These are phyloP conservation scores for Scedosporium boydii DNA, from an alignment of 2,329 filamentous ascomycete species.

Conservation along the genomic window DNA sequence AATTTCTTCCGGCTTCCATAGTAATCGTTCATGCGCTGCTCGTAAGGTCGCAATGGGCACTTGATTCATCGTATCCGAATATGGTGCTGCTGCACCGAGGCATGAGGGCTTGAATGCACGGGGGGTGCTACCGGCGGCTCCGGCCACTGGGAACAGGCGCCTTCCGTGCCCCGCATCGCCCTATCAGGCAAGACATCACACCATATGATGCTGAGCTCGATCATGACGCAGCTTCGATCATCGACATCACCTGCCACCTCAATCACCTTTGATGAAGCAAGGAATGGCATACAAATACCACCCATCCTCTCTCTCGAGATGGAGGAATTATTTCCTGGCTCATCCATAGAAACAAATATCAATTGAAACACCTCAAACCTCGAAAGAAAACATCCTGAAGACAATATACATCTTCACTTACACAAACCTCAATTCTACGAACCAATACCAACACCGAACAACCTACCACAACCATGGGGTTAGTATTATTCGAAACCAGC, in stretches of 20 bases:
- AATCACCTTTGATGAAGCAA: not conserved
- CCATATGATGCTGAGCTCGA: too few relatives aligned
- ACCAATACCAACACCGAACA: slow-evolving; percentile 1
- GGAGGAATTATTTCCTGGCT: not conserved
- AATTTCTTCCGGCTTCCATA: not conserved
- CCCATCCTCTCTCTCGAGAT: not conserved
- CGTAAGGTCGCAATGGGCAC: not conserved
- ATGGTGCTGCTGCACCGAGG: not conserved
- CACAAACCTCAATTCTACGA: not conserved
- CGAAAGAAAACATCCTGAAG: not conserved
- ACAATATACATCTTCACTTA: not conserved
- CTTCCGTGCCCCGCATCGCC: not conserved
- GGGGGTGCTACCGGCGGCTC: not conserved
- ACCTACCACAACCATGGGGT: slow-evolving; percentile 1
- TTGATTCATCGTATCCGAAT: not conserved
- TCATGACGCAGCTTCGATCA: not conserved
- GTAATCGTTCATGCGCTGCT: not conserved
- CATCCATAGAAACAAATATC: not conserved
- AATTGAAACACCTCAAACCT: not conserved
- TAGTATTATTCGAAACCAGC: slow-evolving; percentile 18
- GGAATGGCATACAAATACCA: not conserved
- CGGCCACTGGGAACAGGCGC: not conserved
- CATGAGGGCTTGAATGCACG: not conserved
- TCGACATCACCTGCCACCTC: not conserved
- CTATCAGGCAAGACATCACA: not conserved